These are phyloP conservation scores for Metschnikowia sp. DNA, from an alignment of 805 yeast genomes.

Conservation along the genomic window DNA sequence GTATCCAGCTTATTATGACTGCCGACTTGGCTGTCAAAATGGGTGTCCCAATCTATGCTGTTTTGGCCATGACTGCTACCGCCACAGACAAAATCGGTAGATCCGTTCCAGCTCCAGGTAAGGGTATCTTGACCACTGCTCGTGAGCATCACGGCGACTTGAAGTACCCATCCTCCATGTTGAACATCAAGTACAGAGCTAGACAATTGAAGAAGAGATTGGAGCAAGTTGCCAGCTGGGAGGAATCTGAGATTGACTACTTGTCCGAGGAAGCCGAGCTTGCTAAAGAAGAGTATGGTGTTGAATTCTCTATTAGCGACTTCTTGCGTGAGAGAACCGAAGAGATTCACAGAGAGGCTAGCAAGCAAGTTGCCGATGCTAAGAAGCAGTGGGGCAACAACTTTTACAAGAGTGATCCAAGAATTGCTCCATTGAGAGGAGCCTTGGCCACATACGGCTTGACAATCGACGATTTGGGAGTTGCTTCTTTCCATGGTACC, in stretches of 20 bases:
- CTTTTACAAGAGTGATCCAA: constrained; percentile 85
- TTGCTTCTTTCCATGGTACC: constrained; percentile 99
- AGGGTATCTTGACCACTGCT: constrained; percentile 98
- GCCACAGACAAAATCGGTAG: constrained; percentile 98
- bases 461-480: constrained; percentile 91
- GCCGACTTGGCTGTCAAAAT: constrained; percentile 91
- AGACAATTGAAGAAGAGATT: constrained; percentile 84
- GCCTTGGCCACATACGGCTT: constrained; percentile 92
- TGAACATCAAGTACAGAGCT: constrained; percentile 89
- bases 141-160: constrained; percentile 83
- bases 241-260: constrained; percentile 71
- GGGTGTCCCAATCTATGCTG: constrained; percentile 99
- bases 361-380: constrained; percentile 81
- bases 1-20: constrained; percentile 94
- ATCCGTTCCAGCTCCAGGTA: constrained; percentile 99
- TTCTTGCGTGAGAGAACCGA: constrained; percentile 82
- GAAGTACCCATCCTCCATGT: constrained; percentile 74
- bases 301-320: constrained; percentile 39
- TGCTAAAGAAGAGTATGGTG: constrained; percentile 49
- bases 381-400: constrained; percentile 94
- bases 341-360: constrained; percentile 81
- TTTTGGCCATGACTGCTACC: constrained; percentile 90
- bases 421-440: constrained; percentile 96
- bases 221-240: constrained; percentile 77
- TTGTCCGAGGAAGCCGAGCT: constrained; percentile 68